A percentile compares a stretch with the other conserved stretches of the same genome.
phyloP scores from a whole-genome alignment of 495 filamentous ascomycete species.

The Immersiella caudata region DNA sequence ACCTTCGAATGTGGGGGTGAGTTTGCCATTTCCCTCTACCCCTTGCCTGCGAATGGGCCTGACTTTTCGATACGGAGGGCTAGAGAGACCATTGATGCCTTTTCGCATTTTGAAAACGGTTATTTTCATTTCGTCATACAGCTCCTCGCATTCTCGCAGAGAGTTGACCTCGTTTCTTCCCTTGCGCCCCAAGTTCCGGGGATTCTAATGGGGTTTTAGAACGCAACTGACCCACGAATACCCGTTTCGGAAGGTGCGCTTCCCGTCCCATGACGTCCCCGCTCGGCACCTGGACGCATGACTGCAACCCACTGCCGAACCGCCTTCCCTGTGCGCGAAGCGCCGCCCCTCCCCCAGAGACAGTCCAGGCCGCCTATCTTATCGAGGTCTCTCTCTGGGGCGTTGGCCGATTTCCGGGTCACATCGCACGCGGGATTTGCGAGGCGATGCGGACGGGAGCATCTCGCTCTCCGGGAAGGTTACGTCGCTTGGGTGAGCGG shows the following conservation, averaged over 20 bases:
- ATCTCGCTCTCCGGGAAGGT: not conserved
- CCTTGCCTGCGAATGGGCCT: no score
- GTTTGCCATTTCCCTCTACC: no score
- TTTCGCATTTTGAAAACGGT: no score
- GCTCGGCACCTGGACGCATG: not conserved
- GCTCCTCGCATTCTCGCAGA: no score
- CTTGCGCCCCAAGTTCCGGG: no score
- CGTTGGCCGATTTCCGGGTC: not conserved
- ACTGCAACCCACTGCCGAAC: not conserved
- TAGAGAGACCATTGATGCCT: no score
- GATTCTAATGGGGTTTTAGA: not conserved
- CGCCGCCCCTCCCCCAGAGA: not conserved
- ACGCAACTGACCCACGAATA: not conserved
- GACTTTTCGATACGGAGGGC: no score
- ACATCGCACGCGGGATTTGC: slow-evolving; percentile 1
- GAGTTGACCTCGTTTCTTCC: no score
- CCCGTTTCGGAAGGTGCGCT: not conserved
- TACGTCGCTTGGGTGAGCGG: not conserved
- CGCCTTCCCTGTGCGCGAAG: not conserved
- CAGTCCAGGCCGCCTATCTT: not conserved
- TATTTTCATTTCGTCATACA: no score
- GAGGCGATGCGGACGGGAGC: not conserved
- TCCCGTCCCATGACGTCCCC: not conserved
- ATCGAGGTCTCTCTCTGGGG: not conserved
- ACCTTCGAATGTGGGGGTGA: no score